A percentile compares a stretch with the other conserved stretches of the same genome.
Evolutionary conservation across 495 filamentous ascomycete genomes (phyloP).

Genomic region (Aeminium ludgeri): DNA sequence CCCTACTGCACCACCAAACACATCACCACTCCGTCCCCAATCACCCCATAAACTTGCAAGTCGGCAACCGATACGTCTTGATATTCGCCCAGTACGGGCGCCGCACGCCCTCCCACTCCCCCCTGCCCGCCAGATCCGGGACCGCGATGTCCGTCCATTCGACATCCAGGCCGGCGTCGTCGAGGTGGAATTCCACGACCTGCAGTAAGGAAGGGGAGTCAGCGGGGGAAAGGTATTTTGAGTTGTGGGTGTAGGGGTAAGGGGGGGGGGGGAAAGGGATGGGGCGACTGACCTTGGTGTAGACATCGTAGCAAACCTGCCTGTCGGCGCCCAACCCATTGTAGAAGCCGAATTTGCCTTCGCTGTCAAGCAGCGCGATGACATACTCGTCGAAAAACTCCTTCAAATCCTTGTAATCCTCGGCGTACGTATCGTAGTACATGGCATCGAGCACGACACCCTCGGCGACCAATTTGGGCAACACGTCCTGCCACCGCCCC

Average conservation of each 20-base stretch:
- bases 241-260: too few species aligned
- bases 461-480: constrained; percentile 51
- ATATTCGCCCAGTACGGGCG: constrained; percentile 70
- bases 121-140: constrained; percentile 37
- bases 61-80: constrained; percentile 53
- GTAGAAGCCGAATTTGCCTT: constrained; percentile 75
- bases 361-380: constrained; percentile 50
- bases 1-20: too few species aligned
- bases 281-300: constrained; percentile 40
- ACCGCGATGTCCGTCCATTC: constrained; percentile 68
- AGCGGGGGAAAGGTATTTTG: too few species aligned
- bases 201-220: constrained; percentile 2
- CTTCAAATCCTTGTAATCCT: constrained; percentile 70
- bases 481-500: constrained; percentile 72
- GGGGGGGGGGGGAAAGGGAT: too few species aligned
- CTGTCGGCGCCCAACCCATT: constrained; percentile 90
- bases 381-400: constrained; percentile 81
- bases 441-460: constrained; percentile 72
- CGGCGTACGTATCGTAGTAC: constrained; percentile 96
- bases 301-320: constrained; percentile 87
- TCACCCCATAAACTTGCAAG: constrained; percentile 28
- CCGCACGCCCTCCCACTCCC: constrained; percentile 71
- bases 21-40: too few species aligned
- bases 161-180: constrained; percentile 79
- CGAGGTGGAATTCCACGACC: constrained; percentile 79